These are phyloP conservation scores for Pulveroboletus sp. DNA, from an alignment of 1,284 basidiomycete species.

Conservation along the genomic window DNA sequence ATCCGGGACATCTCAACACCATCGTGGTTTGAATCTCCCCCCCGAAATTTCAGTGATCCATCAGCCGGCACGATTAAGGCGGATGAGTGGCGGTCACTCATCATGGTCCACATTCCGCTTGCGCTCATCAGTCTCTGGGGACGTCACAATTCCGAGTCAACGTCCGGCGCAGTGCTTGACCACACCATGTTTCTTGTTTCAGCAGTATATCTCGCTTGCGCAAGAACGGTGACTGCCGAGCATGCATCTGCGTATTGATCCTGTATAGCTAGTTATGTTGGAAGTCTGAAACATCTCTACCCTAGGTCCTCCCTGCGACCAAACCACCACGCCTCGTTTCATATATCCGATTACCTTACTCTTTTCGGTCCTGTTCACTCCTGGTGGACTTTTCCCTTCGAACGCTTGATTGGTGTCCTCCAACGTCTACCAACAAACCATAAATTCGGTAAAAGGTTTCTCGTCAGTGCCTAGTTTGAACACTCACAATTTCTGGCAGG, in stretches of 20 bases:
- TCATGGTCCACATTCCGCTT: conserved; percentile 32
- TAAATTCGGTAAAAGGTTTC: conserved; percentile 24
- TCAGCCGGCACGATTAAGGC: too few species aligned
- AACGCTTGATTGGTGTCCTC: conserved; percentile 34
- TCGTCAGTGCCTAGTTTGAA: too few species aligned
- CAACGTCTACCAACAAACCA: conserved; percentile 34
- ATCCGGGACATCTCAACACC: too few species aligned
- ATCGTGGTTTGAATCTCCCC: too few species aligned
- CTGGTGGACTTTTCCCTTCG: conserved; percentile 33
- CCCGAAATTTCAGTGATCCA: too few species aligned
- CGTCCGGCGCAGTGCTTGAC: background rate
- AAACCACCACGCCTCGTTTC: too few species aligned
- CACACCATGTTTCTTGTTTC: conserved; percentile 17
- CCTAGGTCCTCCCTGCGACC: too few species aligned
- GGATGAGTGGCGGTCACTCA: conserved; percentile 7
- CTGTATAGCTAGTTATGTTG: conserved; percentile 5
- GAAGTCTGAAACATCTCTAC: background rate
- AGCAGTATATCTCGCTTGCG: conserved; percentile 7
- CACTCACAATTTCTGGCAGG: too few species aligned
- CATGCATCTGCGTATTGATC: background rate
- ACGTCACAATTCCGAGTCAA: background rate
- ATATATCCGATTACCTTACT: too few species aligned
- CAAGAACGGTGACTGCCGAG: background rate
- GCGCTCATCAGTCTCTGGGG: conserved; percentile 23
- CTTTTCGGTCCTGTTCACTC: conserved; percentile 37